Base-by-base conservation (phyloP, 805 yeast genomes). In the Kazachstania kunashirensis region DNA sequence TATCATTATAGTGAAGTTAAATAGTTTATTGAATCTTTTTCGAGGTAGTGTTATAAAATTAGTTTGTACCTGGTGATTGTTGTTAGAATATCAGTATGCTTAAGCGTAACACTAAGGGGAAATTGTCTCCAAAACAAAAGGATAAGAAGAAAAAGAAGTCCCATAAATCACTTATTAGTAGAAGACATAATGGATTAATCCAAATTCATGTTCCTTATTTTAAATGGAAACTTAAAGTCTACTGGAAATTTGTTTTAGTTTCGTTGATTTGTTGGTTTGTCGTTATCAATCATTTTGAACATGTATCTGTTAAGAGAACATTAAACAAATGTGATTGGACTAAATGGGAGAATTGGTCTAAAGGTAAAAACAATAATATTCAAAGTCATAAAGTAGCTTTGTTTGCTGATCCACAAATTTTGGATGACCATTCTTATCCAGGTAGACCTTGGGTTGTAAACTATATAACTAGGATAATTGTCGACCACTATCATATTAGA, bases 341-440 rank as follows among this genome's bases (percentile, higher is more conserved):
- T 2, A 55, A 53, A 0, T 81, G 89, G 88, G 85, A 79, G 45
- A 31, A 57, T 4, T 77, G 84, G 84, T 41, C 54, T 5, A 43
- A 50, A 18, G 49, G 45, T 3, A 5, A 18, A 13, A 19, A 19
- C 4, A 27, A 19, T 10, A 9, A 34, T 9, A 12, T 52, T 2
- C 42, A 41, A 1, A 69, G 74, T 2, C 75, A 73, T 49, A 57
- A 74, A 39, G 65, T 82, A 20, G 73, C 73, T 1, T 44, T 92
- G 10, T 67, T 84, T 24, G 97, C 96, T 0, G 99, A 92, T 53
- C 98, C 98, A 0, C 99, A 92, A 57, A 68, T 92, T 29, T 80
- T 92, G 50, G 99, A 92, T 53, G 80, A 68, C 18, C 75, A 82
- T 57, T 82, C 97, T 0, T 92, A 92, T 55, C 94, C 94, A 0